Evolutionary conservation across 2,329 filamentous ascomycete genomes (phyloP).

Genomic region (Trichophyton simii): DNA sequence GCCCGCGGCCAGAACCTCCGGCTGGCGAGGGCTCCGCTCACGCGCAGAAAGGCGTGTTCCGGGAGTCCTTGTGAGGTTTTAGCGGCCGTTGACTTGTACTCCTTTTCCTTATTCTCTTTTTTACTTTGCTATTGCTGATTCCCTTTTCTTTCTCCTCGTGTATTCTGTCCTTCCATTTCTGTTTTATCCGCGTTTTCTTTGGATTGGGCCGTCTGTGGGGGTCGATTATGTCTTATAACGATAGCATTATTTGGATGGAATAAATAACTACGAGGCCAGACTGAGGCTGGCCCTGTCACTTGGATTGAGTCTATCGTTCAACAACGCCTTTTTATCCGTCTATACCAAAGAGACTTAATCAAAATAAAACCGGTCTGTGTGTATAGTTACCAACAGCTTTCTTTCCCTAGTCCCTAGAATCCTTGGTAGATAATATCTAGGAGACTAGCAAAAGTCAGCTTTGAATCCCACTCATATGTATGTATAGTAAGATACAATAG

Average conservation of each 20-base stretch:
- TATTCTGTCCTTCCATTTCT: not conserved
- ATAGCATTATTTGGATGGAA: not conserved
- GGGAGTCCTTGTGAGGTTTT: not conserved
- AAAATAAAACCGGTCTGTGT: too few relatives aligned
- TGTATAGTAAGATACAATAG: too few relatives aligned
- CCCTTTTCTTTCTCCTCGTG: not conserved
- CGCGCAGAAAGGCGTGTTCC: not conserved
- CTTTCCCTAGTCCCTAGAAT: too few relatives aligned
- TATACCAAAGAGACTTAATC: too few relatives aligned
- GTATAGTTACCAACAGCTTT: too few relatives aligned
- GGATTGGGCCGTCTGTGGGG: not conserved
- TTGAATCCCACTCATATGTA: too few relatives aligned
- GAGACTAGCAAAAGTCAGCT: too few relatives aligned
- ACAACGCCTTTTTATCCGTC: too few relatives aligned
- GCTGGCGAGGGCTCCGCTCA: not conserved
- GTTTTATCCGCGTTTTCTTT: not conserved
- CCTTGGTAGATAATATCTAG: too few relatives aligned
- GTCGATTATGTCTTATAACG: not conserved
- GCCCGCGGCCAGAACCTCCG: constrained; percentile 54
- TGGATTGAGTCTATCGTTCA: not conserved
- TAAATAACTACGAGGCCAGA: not conserved
- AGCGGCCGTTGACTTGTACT: not conserved
- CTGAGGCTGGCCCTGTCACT: not conserved
- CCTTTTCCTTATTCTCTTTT: too few relatives aligned
- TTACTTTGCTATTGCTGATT: not conserved